phyloP scores from a whole-genome alignment of 148 eudicot genomes.

The Diospyros kaki region DNA sequence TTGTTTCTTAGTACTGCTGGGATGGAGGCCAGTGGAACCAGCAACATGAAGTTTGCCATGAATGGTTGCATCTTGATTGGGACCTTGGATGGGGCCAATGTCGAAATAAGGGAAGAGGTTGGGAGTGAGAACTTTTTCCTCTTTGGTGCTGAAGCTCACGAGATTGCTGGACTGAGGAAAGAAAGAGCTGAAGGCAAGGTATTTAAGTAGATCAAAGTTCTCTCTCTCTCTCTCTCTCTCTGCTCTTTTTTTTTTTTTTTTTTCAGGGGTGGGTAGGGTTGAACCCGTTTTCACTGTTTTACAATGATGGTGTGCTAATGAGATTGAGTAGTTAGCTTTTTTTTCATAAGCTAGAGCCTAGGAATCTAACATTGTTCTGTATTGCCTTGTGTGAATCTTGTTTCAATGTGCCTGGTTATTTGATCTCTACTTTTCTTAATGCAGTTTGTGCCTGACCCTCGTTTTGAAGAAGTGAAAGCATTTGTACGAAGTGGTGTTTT shows the following conservation, averaged over 20 bases:
- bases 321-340: neutral
- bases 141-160: conserved; percentile 84
- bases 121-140: conserved; percentile 87
- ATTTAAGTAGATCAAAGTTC: conserved; percentile 10
- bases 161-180: conserved; percentile 61
- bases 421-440: conserved; percentile 2
- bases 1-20: conserved; percentile 45
- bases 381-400: neutral
- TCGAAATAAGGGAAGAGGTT: conserved; percentile 91
- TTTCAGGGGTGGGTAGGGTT: neutral
- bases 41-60: conserved; percentile 99
- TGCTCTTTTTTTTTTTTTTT: too few relatives aligned
- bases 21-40: conserved; percentile 99
- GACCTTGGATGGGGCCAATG: conserved; percentile 96
- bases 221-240: neutral
- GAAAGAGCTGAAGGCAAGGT: conserved; percentile 95
- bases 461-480: conserved; percentile 79
- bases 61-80: conserved; percentile 90
- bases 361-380: neutral
- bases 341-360: neutral
- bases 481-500: conserved; percentile 76
- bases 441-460: conserved; percentile 82
- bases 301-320: neutral
- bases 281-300: neutral
- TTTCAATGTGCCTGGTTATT: neutral